Base-by-base conservation (phyloP, 2,329 filamentous ascomycete species). In the Aspergillus fumigatiaffinis region DNA sequence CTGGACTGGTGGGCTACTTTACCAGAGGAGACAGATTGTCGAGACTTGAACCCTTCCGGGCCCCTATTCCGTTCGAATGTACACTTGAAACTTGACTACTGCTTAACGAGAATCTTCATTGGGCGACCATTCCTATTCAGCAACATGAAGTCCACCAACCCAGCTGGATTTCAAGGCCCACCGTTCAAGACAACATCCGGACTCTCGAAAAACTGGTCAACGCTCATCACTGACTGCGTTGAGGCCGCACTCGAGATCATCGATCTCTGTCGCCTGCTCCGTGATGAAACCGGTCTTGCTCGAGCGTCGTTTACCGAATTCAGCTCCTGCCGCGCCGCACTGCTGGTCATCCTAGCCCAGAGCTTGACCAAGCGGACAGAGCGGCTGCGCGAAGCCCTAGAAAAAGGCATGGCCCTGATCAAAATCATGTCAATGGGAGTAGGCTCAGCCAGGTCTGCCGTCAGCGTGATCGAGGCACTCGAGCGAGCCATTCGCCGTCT, bases 301-400 rank as follows among this genome's bases (percentile, higher is more conserved):
- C 77, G 80, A 29, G 80, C 81, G 2, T 82, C 80, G 0, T 84
- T 83, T 62, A 82, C 80, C 3, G 82, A 84, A 60, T 84, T 83
- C 63, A 82, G 79, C 64, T 80, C 81, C 3, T 83, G 80, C 52
- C 80, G 82, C 46, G 81, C 80, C 9, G 81, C 82, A 8, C 70
- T 84, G 5, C 72, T 84, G 2, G 81, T 83, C 28, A 75, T 76
- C 17, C 60, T 77, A 6, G 74, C 74, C 0, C 74, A 76, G 48
- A 73, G 71, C 20, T 59, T 77, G 20, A 74, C 72, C 2, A 74
- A 75, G 50, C 71, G 73, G 14, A 75, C 74, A 0, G 73, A 76
- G 54, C 64, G 74, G 32, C 73, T 81, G 12, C 77, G 78, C 26
- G 76, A 79, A 44, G 74, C 76, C 8, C 69, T 82, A 3, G 71